Conservation (phyloP, 2,329 filamentous ascomycete species). For the Coleophoma crateriformis region DNA sequence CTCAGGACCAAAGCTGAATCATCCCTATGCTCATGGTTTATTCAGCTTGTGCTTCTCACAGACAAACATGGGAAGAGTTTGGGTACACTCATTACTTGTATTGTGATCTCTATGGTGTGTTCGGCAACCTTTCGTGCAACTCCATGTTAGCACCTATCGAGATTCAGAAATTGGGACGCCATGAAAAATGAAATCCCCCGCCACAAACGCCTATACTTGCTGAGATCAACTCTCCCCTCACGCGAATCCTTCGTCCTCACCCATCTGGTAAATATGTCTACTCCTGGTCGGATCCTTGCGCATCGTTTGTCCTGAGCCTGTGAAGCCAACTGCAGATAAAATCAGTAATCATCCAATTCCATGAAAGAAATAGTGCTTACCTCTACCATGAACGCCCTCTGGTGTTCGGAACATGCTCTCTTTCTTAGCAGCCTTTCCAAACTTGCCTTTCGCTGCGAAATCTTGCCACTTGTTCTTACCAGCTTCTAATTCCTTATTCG, state of each 20-base stretch:
- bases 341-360: slow-evolving; percentile 22
- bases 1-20: too few relatives aligned
- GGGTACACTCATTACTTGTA: not conserved
- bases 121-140: slow-evolving; percentile 1
- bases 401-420: slow-evolving; percentile 97
- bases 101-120: not conserved
- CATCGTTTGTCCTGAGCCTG: slow-evolving; percentile 92
- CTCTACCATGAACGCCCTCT: slow-evolving; percentile 79
- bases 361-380: slow-evolving; percentile 41
- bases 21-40: too few relatives aligned
- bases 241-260: slow-evolving; percentile 53
- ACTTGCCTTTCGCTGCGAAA: slow-evolving; percentile 74
- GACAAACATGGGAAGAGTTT: not conserved
- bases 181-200: slow-evolving; percentile 21
- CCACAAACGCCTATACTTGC: slow-evolving; percentile 26
- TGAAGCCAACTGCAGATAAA: slow-evolving; percentile 73
- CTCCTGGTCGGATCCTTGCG: slow-evolving; percentile 80
- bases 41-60: not conserved
- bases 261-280: slow-evolving; percentile 79
- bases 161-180: slow-evolving; percentile 10
- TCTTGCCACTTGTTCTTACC: slow-evolving; percentile 94
- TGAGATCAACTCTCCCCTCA: slow-evolving; percentile 15
- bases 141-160: slow-evolving; percentile 37
- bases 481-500: slow-evolving; percentile 84
- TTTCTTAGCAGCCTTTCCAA: slow-evolving; percentile 66